Evolutionary conservation across 306 rosid species (phyloP), one percentile per base, ranked within the genome.

Genomic region (Ammopiptanthus mongolicus): DNA sequence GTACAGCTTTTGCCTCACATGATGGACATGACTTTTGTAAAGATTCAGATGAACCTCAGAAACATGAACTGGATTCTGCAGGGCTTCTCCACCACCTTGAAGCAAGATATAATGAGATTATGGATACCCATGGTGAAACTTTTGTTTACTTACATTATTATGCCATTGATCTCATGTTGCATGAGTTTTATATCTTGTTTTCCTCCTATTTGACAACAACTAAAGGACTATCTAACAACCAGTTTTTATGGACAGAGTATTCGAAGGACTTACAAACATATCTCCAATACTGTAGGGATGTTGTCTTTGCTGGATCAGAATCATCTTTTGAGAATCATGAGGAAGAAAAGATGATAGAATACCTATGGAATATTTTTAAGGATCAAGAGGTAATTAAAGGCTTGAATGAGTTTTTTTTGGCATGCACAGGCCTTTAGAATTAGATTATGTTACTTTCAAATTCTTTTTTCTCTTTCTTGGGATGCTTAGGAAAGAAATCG

Each of bases 261-360:
- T 85, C 91, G 9, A 88, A 91, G 79, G 95, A 91, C 88, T 80
- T 94, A 39, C 72, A 88, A 13, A 68, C 91, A 7, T 94, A 91
- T 88, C 96, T 94, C 68, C 88, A 82, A 65, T 86, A 82, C 85
- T 94, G 93, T 70, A 89, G 84, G 86, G 93, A 91, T 83, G 86
- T 82, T 56, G 90, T 81, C 58, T 94, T 91, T 86, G 87, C 93
- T 80, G 94, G 97, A 76, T 83, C 79, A 78, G 93, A 91, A 75
- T 46, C 89, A 7, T 74, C 88, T 3, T 78, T 73, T 37, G 96
- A 86, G 86, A 85, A 89, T 84, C 75, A 80, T 2, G 97, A 83
- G 67, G 97, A 93, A 79, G 79, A 83, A 75, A 83, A 57, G 52
- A 50, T 88, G 78, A 84, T 89, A 15, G 85, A 89, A 53, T 36